These are phyloP conservation scores for Hibiscus mutabilis DNA, from an alignment of 345 rosid species.

Conservation along the genomic window DNA sequence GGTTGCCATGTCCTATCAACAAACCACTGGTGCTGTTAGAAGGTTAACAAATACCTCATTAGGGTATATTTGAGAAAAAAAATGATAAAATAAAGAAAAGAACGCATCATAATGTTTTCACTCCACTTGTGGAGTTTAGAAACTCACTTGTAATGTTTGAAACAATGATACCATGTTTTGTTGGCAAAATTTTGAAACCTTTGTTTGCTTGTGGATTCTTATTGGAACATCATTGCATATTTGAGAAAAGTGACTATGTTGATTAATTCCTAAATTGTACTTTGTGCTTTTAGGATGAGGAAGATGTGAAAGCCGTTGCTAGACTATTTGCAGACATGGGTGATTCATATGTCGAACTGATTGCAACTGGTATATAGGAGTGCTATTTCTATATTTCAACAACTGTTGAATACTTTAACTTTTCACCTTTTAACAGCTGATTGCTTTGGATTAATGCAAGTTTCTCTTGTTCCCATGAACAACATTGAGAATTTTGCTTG, in stretches of 20 bases:
- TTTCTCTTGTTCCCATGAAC: slow-evolving; percentile 7
- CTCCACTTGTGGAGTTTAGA: neutral
- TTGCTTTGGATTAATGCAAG: slow-evolving; percentile 8
- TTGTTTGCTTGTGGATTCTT: neutral
- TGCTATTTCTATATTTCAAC: neutral
- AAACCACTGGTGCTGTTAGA: neutral
- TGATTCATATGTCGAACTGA: slow-evolving; percentile 92
- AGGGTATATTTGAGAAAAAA: neutral
- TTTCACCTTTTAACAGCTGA: slow-evolving; percentile 2
- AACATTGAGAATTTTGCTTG: slow-evolving; percentile 7
- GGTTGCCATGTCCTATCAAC: neutral
- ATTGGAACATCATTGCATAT: neutral
- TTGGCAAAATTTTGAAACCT: neutral
- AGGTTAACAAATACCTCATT: neutral
- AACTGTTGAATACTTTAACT: neutral
- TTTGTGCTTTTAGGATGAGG: slow-evolving; percentile 71
- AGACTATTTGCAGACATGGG: slow-evolving; percentile 96
- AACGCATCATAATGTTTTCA: neutral
- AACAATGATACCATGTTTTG: neutral
- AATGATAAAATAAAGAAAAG: neutral
- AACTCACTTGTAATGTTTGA: neutral
- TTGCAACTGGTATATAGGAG: slow-evolving; percentile 68
- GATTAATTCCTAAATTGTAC: slow-evolving; percentile 12
- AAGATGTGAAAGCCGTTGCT: slow-evolving; percentile 97
- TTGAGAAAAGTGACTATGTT: neutral